Evolutionary conservation across 345 rosid genomes (phyloP), one percentile per base, ranked within the genome.

Genomic region (Clausena lansium): DNA sequence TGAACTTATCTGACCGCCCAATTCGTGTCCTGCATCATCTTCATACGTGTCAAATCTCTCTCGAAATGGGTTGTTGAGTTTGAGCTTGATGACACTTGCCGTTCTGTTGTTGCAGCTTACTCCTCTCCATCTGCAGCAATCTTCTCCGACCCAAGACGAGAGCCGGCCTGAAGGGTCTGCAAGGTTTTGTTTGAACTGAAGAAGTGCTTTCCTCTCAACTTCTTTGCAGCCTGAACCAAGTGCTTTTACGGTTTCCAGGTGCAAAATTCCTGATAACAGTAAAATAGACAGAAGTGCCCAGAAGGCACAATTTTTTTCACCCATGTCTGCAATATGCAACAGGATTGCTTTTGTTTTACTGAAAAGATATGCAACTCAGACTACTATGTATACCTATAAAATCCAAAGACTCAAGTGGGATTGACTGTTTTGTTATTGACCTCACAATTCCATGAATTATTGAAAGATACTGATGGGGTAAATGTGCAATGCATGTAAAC

Each of bases 1-100:
- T 17, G 81, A 74, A 81, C 19, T 73, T 10, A 81, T 33, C 76
- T 77, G 36, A 74, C 83, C 83, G 2, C 77, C 70, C 78, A 79
- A 45, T n/a, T 38, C 57, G 25, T 50, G 57, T 0, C 0, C 27
- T 20, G 39, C n/a, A 27, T 77, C 84, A 9, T 20, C 27, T n/a
- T 61, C 38, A 15, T 30, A n/a, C n/a, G 35, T 11, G 15, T 64
- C 75, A 64, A 65, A 19, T 11, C 17, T 32, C 0, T 76, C 24
- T n/a, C 33, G 58, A 67, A 14, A 11, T 32, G 22, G 71, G 15
- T 52, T 76, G 41, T 6, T 63, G 20, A 82, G 85, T 36, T 59
- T 60, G 14, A 82, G 85, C 30, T 67, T 28, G 59, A 60, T 20
- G 19, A 79, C 80, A 38, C 33, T 33, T 54, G 64, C 60, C 2